Base-by-base conservation (phyloP, 2,329 filamentous ascomycete genomes). In the Aureobasidium sp. region DNA sequence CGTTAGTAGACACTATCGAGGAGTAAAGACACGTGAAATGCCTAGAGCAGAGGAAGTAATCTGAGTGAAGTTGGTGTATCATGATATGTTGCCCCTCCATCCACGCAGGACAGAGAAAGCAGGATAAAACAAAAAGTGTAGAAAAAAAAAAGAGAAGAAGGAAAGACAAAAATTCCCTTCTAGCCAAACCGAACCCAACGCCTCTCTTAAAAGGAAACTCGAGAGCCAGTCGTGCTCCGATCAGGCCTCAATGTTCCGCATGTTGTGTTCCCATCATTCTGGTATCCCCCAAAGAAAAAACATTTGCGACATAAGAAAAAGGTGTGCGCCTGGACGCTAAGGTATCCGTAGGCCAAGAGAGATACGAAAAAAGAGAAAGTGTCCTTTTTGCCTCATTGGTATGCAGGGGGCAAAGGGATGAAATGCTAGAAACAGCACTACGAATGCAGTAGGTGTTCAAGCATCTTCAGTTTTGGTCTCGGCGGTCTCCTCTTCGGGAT, bases 401-500 rank as follows among this genome's bases (percentile, higher is more conserved):
- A 33, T 31, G 52, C 31, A 42, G 37, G 19, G 50, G 50, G 35
- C 52, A 8, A 44, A 17, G 24, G n/a, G n/a, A 14, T 14, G 27
- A 35, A 29, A 22, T 11, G 9, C 31, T 9, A 24, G 8, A n/a
- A n/a, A 2, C 15, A 22, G 19, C 12, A 19, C 5, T 22, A 9
- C 19, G 19, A 3, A 9, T 29, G 27, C 17, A 27, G 15, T n/a
- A 22, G 2, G 14, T 19, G 22, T 39, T 49, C 33, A 59, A 22
- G 56, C 24, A 12, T 40, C n/a, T 37, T 49, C 58, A 11, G 27
- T 24, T 33, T 59, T 59, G 15, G 31, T 49, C 29, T 58, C 54
- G 42, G 42, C 9, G n/a, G 31, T 37, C 29, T 37, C 40, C 17
- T 62, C 63, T 39, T 45, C 62, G 24, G 62, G 64, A n/a, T 42